Base-by-base conservation (phyloP, 345 rosid genomes). In the Populus euphratica region DNA sequence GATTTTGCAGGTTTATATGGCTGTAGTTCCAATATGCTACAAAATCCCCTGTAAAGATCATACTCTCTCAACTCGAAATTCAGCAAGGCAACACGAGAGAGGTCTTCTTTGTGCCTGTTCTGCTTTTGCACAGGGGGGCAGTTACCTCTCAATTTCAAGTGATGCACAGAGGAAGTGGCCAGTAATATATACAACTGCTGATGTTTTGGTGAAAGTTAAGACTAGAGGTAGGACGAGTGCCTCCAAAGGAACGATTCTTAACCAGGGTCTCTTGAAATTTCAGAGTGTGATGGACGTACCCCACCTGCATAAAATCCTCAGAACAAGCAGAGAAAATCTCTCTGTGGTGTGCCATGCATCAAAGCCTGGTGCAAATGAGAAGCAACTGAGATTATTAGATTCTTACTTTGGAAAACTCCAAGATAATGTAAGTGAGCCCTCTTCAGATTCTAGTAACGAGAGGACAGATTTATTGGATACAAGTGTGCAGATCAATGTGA, bases 401-500 rank as follows among this genome's bases (percentile, higher is more conserved):
- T 87, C 94, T 63, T 94, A 94, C 87, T 90, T 93, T 43, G 83
- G 84, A 67, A 91, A 92, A 76, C 85, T 88, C 62, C 77, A 77
- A 35, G 73, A 70, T 20, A 82, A 75, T n/a, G 38, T 35, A 18
- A 38, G 49, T 73, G 72, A 68, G 71, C 50, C 70, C 54, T 59
- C 74, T 71, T 68, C 76, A 35, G 80, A 65, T 39, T 73, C 83
- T 79, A 78, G 81, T 44, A 36, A 72, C 16, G 27, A 73, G 73
- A 73, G 17, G 69, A 29, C 69, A 21, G 82, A 52, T 36, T 27
- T 39, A 61, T 52, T 69, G 6, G 67, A 77, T 29, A 14, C 41
- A 77, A 77, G 76, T 59, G 72, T 64, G 61, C 73, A 79, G 73
- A 50, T 85, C 64, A 72, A 39, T 65, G 71, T 85, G 5, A 77